Base-by-base conservation (phyloP, 73 alveolate species). In the Paramecium bursaria region DNA sequence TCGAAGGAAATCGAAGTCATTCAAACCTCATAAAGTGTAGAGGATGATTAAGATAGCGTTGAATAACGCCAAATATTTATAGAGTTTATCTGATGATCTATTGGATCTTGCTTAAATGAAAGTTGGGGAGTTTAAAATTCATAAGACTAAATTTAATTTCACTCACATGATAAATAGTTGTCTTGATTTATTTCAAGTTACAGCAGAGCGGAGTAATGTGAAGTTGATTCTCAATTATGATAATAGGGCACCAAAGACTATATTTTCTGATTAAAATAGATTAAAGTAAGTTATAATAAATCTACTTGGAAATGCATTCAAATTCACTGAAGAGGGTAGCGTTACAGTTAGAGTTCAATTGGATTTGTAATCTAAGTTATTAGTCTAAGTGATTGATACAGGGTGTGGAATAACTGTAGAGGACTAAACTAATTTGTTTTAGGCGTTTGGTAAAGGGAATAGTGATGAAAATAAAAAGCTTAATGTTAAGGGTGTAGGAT, bases 51-150 rank as follows among this genome's bases (percentile, higher is more conserved):
- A 79, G 11, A 79, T 73, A 13, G 89, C 89, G 2, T 50, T 79
- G 11, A 73, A 53, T 29, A 79, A 79, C 48, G 57, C 89, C 4
- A 79, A 55, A 27, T 79, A 79, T 54, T 73, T 79, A 35, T 39
- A 53, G 33, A 53, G 55, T 53, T 53, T 79, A 27, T 48, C 77
- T 54, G 76, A 79, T 54, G 89, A 79, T 22, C 22, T 79, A 9
- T 42, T 79, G 26, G 89, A 79, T 54, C 54, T 79, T 14, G 89
- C 89, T 21, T 22, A 79, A 53, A 79, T 79, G 23, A 79, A 79
- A 53, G 89, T 79, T 4, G 76, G 76, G 10, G 54, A 79, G 42
- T 79, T 79, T 73, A 53, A 79, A 19, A 79, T 79, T 6, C 49
- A 73, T 3, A 79, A 54, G 46, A 39, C 33, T 13, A 79, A 61